A percentile compares a stretch with the other conserved stretches of the same genome.
phyloP scores from a whole-genome alignment of 139 green algal species.

The Tetraselmis chui region DNA sequence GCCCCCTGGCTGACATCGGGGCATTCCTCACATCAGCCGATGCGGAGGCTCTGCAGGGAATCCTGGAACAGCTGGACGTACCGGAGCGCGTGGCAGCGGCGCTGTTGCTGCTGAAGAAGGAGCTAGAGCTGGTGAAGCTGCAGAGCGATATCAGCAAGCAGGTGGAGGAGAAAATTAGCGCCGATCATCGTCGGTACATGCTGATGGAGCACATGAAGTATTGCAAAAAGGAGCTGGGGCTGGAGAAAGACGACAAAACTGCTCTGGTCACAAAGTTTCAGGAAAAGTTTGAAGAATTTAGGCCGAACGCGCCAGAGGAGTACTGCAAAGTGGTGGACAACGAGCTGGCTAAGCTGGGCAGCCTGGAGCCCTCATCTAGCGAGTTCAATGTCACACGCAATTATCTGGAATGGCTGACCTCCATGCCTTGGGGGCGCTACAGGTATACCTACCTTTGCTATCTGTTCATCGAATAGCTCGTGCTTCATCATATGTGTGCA shows the following conservation, averaged over 20 bases:
- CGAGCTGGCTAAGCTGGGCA: slow-evolving; percentile 84
- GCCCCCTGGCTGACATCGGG: slow-evolving; percentile 83
- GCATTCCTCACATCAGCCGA: slow-evolving; percentile 80
- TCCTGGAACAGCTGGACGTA: slow-evolving; percentile 77
- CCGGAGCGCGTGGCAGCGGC: slow-evolving; percentile 54
- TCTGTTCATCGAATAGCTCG: too few relatives aligned
- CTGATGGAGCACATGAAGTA: slow-evolving; percentile 96
- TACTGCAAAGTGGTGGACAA: slow-evolving; percentile 67
- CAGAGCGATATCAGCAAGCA: slow-evolving; percentile 80
- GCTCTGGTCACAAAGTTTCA: slow-evolving; percentile 75
- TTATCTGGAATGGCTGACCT: slow-evolving; percentile 97
- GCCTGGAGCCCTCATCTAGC: slow-evolving; percentile 75
- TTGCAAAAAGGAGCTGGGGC: slow-evolving; percentile 96
- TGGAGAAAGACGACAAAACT: slow-evolving; percentile 96
- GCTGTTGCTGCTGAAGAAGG: slow-evolving; percentile 91
- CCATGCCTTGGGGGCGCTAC: slow-evolving; percentile 78
- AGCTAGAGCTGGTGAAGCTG: slow-evolving; percentile 92
- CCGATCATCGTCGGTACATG: slow-evolving; percentile 92
- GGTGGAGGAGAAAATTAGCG: slow-evolving; percentile 95
- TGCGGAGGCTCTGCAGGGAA: slow-evolving; percentile 59
- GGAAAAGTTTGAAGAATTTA: slow-evolving; percentile 36
- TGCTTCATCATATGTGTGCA: too few relatives aligned
- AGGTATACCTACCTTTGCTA: too few relatives aligned
- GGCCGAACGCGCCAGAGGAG: slow-evolving; percentile 26
- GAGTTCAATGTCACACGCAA: slow-evolving; percentile 97